Evolutionary conservation across 2,329 filamentous ascomycete genomes (phyloP).

Genomic region (Pseudodiploospora longispora): DNA sequence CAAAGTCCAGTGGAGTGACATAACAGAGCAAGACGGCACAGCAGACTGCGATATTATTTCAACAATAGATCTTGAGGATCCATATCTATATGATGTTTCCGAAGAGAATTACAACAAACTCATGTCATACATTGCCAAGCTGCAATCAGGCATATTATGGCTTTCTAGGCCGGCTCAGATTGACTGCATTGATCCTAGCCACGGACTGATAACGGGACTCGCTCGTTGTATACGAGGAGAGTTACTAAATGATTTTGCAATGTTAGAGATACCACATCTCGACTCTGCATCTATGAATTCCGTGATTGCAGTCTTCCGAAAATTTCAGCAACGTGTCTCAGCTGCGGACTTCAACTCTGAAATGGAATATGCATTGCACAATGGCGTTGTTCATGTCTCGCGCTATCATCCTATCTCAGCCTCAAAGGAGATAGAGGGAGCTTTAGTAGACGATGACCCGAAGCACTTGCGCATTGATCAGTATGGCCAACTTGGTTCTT

Average conservation of each 20-base stretch:
- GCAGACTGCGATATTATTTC: neutral
- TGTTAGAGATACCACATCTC: neutral
- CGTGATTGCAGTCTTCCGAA: neutral
- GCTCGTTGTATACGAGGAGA: neutral
- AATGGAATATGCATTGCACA: neutral
- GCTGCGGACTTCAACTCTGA: neutral
- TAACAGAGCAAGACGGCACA: neutral
- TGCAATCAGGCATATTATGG: neutral
- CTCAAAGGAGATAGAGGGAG: neutral
- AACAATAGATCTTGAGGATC: neutral
- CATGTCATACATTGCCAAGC: neutral
- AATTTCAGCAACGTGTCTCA: neutral
- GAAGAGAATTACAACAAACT: neutral
- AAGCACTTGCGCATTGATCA: neutral
- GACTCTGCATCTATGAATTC: neutral
- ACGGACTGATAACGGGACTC: neutral
- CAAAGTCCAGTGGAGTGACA: neutral
- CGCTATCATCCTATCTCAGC: neutral
- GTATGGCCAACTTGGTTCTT: neutral
- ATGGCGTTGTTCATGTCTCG: neutral
- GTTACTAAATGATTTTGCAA: neutral
- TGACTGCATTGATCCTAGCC: neutral
- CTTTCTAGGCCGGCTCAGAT: neutral
- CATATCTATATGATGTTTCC: neutral
- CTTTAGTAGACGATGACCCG: neutral